Percentiles rank a stretch among this genome's conserved stretches.
These are phyloP conservation scores for Cordyceps cicadae DNA, from an alignment of 2,329 filamentous ascomycete genomes.

Conservation along the genomic window DNA sequence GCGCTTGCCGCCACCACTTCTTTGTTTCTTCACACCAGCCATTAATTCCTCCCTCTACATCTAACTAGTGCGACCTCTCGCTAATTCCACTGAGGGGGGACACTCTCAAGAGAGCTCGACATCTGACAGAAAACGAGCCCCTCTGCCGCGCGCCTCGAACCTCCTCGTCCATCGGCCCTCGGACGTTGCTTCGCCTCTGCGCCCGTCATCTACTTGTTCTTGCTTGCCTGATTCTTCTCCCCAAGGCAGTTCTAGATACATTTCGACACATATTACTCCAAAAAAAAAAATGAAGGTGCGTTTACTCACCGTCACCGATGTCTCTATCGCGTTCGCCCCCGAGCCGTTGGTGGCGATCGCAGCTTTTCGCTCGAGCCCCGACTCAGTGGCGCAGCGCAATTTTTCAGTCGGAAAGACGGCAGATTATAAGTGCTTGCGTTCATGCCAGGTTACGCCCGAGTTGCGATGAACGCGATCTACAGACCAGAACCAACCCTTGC, in stretches of 20 bases:
- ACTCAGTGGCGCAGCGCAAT: neutral
- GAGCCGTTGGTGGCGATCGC: neutral
- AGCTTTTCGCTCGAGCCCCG: neutral
- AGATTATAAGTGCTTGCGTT: neutral
- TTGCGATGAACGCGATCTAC: neutral
- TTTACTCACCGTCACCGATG: neutral
- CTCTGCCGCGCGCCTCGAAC: neutral
- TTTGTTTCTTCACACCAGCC: neutral
- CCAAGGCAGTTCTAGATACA: neutral
- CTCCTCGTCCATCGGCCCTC: neutral
- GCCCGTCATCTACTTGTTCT: neutral
- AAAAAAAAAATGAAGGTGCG: constrained; percentile 3
- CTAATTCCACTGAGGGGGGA: neutral
- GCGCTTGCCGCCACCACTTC: constrained; percentile 7
- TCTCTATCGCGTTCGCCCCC: neutral
- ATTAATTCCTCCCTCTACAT: neutral
- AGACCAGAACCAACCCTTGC: neutral
- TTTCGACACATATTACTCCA: neutral
- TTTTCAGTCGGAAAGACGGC: no score
- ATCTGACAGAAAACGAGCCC: neutral
- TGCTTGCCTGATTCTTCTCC: neutral
- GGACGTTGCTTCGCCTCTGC: neutral
- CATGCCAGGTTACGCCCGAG: neutral
- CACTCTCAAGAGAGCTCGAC: neutral
- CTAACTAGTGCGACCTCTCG: neutral